Conservation (phyloP, 2,329 filamentous ascomycete species). For the Ceratocystis destructans region DNA sequence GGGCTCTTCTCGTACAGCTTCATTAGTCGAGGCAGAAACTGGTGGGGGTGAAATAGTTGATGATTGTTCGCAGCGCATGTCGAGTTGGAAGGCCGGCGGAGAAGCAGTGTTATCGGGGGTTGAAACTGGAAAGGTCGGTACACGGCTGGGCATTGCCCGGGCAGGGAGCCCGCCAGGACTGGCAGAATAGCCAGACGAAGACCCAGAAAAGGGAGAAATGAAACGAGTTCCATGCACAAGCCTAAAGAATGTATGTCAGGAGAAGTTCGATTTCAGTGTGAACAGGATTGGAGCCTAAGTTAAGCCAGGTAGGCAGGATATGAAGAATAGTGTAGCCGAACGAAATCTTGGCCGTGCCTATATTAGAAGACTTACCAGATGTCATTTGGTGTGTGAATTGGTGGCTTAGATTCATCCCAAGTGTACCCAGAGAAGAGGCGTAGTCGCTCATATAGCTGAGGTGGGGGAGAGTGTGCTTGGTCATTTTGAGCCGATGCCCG, state of each 20-base stretch:
- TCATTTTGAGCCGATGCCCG: slow-evolving; percentile 2
- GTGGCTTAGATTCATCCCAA: slow-evolving; percentile 53
- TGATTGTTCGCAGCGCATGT: slow-evolving; percentile 30
- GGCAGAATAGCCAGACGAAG: slow-evolving; percentile 28
- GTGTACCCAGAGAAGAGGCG: slow-evolving; percentile 59
- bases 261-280: neutral
- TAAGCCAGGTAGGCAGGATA: too few species aligned
- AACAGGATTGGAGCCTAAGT: neutral
- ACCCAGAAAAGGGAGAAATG: slow-evolving; percentile 34
- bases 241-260: slow-evolving; percentile 28
- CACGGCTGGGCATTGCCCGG: slow-evolving; percentile 29
- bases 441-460: slow-evolving; percentile 58
- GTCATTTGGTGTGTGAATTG: slow-evolving; percentile 62
- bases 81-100: slow-evolving; percentile 24
- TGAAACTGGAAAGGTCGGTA: slow-evolving; percentile 12
- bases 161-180: slow-evolving; percentile 32
- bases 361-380: slow-evolving; percentile 52
- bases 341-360: neutral
- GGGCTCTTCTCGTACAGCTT: slow-evolving; percentile 38
- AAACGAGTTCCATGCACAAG: slow-evolving; percentile 52
- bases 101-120: slow-evolving; percentile 23
- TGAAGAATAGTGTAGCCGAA: too few species aligned
- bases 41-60: slow-evolving; percentile 26
- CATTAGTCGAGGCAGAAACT: slow-evolving; percentile 25
- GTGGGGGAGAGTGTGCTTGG: slow-evolving; percentile 35